Evolutionary conservation across 345 rosid genomes (phyloP), one percentile per base, ranked within the genome.

Genomic region (Arabidopsis suecica): DNA sequence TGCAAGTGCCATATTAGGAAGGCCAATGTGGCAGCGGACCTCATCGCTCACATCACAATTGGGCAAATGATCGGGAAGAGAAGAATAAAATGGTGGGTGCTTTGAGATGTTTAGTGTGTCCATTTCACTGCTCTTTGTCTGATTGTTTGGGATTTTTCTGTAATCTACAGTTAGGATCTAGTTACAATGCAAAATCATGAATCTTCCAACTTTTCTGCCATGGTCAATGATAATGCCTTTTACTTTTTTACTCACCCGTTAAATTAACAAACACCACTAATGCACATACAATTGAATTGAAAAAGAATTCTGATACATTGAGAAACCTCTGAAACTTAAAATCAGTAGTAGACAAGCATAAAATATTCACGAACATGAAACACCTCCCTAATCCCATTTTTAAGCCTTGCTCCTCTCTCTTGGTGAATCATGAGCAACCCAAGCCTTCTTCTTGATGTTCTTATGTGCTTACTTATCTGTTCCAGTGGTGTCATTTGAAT

Each of bases 1-100:
- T 61, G 97, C 89, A 74, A 89, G 71, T 61, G 82, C 90, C 47
- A 89, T 92, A 44, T 58, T 89, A 73, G 94, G 97, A 60, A 83
- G 97, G 50, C 81, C 89, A 23, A 48, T 87, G 45, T 92, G 97
- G 97, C 81, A 71, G 77, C 87, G 81, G 78, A 84, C 90, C 61
- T 84, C 96, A 34, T 75, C 88, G 3, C 44, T 84, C 68, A 33
- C 88, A 14, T 87, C 82, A 18, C 84, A 84, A 68, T 3, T 37
- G 18, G 51, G 71, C 22, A 62, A 75, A 62, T 76, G 75, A 69
- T 63, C 32, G 14, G 28, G 18, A 37, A 44, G 41, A 70, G 38
- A 47, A 13, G 75, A 55, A 3, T 9, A 47, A 9, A 41, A 36
- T 13, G 65, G 53, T 54, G 42, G 65, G 22, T 76, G 41, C 12